Evolutionary conservation across 2,329 filamentous ascomycete species (phyloP).

Genomic region (Microsporum audouinii): DNA sequence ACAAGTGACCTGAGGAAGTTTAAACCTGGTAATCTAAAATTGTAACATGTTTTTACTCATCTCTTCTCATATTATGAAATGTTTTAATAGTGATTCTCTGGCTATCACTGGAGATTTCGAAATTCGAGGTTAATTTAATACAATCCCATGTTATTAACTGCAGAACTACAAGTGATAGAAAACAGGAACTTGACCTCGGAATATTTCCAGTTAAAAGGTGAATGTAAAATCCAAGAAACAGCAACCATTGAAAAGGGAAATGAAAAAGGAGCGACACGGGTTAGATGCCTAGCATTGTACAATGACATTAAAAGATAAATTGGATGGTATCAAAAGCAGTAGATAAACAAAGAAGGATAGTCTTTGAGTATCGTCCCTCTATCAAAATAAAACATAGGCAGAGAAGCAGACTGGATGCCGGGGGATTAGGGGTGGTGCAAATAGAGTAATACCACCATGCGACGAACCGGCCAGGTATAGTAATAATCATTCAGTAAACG

Average conservation of each 20-base stretch:
- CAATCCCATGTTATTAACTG: not conserved
- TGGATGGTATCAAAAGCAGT: constrained; percentile 1
- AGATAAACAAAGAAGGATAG: not conserved
- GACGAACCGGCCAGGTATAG: not conserved
- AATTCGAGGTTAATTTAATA: too few relatives aligned
- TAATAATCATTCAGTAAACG: constrained; percentile 4
- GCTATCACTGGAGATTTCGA: too few relatives aligned
- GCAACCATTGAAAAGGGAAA: not conserved
- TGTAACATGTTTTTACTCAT: too few relatives aligned
- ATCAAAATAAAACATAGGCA: not conserved
- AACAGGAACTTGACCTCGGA: not conserved
- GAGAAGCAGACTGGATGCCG: not conserved
- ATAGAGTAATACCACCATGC: constrained; percentile 1
- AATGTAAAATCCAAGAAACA: not conserved
- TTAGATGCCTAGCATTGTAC: not conserved
- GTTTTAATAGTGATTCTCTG: too few relatives aligned
- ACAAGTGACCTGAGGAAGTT: constrained; percentile 22
- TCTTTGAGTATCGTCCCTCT: constrained; percentile 2
- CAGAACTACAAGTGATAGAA: not conserved
- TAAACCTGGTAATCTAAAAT: not conserved
- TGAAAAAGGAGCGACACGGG: not conserved
- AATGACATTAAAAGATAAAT: not conserved
- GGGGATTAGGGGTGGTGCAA: not conserved
- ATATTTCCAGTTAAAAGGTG: not conserved
- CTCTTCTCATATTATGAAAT: too few relatives aligned